These are phyloP conservation scores for Globisporangium emineosum DNA, from an alignment of 352 stramenopile species.

Conservation along the genomic window DNA sequence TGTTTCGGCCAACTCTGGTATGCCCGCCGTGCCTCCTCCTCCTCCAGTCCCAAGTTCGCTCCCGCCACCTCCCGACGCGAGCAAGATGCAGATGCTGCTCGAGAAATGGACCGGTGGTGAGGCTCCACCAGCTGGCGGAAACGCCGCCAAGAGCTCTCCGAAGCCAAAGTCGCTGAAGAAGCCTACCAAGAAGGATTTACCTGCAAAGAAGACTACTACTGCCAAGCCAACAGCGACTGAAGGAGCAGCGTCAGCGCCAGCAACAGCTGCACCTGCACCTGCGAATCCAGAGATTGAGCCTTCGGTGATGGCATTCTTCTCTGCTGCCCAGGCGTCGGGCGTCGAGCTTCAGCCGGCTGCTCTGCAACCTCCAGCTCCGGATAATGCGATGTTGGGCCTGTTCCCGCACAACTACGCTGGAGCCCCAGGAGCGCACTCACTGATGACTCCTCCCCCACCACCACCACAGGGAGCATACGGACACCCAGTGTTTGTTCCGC, in stretches of 20 bases:
- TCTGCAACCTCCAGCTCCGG: not conserved
- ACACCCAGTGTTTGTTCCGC: not conserved
- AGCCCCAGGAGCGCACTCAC: not conserved
- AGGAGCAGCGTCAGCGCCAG: not conserved
- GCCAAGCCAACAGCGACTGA: not conserved
- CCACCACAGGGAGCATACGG: constrained; percentile 6
- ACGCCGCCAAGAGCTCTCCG: not conserved
- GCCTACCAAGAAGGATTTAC: not conserved
- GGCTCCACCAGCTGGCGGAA: constrained; percentile 9
- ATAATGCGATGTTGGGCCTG: constrained; percentile 30
- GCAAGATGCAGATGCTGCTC: constrained; percentile 58
- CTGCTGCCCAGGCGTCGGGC: constrained; percentile 13
- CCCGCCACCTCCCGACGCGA: not conserved
- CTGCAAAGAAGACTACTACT: not conserved
- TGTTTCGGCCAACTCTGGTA: constrained; percentile 9
- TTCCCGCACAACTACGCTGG: constrained; percentile 55
- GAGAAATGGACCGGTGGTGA: constrained; percentile 55
- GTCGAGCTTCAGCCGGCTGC: constrained; percentile 12
- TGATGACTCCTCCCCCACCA: constrained; percentile 4
- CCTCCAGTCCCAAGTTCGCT: constrained; percentile 14
- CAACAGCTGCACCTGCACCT: not conserved
- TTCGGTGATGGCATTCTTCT: constrained; percentile 24
- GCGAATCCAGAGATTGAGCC: constrained; percentile 5
- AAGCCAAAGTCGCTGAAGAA: constrained; percentile 4
- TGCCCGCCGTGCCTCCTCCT: constrained; percentile 2